Conservation (phyloP, 441 rosid species). For the Kokia cookei region DNA sequence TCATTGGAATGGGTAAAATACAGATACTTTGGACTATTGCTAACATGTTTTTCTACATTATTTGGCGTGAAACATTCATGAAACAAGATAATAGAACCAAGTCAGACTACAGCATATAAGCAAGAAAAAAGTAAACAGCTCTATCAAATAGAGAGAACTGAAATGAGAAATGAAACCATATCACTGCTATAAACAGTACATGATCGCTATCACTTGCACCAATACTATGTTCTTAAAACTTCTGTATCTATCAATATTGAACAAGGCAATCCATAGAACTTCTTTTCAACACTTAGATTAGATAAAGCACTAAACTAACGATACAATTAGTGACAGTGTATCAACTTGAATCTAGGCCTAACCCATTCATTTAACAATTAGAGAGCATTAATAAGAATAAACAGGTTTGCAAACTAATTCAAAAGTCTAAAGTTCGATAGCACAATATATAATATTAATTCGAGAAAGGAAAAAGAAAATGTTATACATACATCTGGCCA, state of each 20-base stretch:
- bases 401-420: no score
- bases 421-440: not conserved
- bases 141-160: not conserved
- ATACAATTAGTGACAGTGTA: not conserved
- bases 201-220: not conserved
- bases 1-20: no score
- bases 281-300: not conserved
- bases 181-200: not conserved
- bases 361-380: not conserved
- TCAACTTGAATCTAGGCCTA: not conserved
- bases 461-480: not conserved
- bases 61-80: no score
- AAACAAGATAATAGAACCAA: not conserved
- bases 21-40: no score
- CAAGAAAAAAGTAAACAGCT: not conserved
- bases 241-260: not conserved
- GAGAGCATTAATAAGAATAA: not conserved
- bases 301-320: not conserved
- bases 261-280: not conserved
- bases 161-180: not conserved
- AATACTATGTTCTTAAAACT: not conserved
- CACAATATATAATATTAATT: not conserved
- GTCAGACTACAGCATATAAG: not conserved
- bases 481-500: constrained; percentile 55
- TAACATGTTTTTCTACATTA: no score